These are phyloP conservation scores for Wickerhamiella hasegawae DNA, from an alignment of 805 yeast species.

Conservation along the genomic window DNA sequence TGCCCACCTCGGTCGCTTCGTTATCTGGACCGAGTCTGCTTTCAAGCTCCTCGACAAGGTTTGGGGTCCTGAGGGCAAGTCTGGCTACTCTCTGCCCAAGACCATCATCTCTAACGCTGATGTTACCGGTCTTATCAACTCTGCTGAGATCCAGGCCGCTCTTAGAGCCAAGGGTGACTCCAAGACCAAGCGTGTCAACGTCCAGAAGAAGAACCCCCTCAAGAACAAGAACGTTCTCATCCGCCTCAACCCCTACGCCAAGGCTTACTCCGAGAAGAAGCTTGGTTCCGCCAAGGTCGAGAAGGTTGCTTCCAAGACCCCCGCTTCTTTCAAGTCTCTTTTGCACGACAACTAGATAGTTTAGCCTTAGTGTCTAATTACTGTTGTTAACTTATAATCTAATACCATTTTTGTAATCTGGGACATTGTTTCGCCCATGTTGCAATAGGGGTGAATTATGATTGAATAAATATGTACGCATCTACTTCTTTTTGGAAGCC, in stretches of 20 bases:
- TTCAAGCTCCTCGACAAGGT: slow-evolving; percentile 90
- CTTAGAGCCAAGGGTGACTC: slow-evolving; percentile 84
- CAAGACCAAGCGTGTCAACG: slow-evolving; percentile 84
- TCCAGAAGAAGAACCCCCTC: slow-evolving; percentile 97
- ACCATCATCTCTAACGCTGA: slow-evolving; percentile 93
- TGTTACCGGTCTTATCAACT: slow-evolving; percentile 93
- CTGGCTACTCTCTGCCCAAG: slow-evolving; percentile 82
- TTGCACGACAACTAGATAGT: slow-evolving; percentile 22
- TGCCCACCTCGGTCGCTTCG: slow-evolving; percentile 99
- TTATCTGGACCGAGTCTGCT: slow-evolving; percentile 99
- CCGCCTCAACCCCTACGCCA: slow-evolving; percentile 99
- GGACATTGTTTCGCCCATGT: too few relatives aligned
- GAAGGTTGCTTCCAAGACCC: slow-evolving; percentile 29
- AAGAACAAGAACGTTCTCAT: slow-evolving; percentile 97
- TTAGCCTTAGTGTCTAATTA: too few relatives aligned
- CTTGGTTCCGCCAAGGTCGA: slow-evolving; percentile 70
- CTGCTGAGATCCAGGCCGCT: slow-evolving; percentile 96
- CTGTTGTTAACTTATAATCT: too few relatives aligned
- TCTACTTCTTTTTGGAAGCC: too few relatives aligned
- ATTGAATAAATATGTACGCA: too few relatives aligned
- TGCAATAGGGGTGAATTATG: too few relatives aligned
- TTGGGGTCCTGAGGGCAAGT: slow-evolving; percentile 85
- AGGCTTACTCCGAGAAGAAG: slow-evolving; percentile 86
- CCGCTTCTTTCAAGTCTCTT: slow-evolving; percentile 19
- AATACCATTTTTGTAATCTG: too few relatives aligned